Conservation (phyloP, 2,329 filamentous ascomycete genomes). For the Juglanconis sp. region DNA sequence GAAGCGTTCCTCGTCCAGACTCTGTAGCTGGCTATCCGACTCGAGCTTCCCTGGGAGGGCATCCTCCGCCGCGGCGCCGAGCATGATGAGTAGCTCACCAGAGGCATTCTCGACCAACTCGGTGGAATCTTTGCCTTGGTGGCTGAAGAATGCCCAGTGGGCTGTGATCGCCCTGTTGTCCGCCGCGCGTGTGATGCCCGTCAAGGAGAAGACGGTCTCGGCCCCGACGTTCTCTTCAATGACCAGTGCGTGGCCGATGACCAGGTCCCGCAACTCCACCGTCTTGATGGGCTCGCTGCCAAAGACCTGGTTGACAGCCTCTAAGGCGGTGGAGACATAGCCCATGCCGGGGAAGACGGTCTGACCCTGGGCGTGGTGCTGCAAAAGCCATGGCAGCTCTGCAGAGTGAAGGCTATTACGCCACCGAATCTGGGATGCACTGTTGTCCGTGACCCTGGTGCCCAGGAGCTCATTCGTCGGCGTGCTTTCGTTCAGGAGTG, state of each 20-base stretch:
- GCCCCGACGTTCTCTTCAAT: background rate
- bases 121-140: too few species aligned
- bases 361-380: slow-evolving; percentile 32
- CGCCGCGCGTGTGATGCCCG: too few species aligned
- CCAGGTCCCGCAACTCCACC: slow-evolving; percentile 20
- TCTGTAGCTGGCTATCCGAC: too few species aligned
- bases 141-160: too few species aligned
- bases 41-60: too few species aligned
- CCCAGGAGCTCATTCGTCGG: slow-evolving; percentile 12
- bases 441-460: background rate
- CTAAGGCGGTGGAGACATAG: slow-evolving; percentile 21
- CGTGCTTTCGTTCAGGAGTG: background rate
- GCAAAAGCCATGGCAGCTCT: slow-evolving; percentile 35
- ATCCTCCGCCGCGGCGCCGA: too few species aligned
- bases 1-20: too few species aligned
- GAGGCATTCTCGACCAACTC: too few species aligned
- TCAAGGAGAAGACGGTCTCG: too few species aligned
- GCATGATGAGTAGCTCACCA: too few species aligned
- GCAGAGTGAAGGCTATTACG: slow-evolving; percentile 21
- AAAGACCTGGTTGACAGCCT: slow-evolving; percentile 15
- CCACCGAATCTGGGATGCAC: slow-evolving; percentile 21
- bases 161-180: too few species aligned
- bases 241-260: slow-evolving; percentile 14
- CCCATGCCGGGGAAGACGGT: slow-evolving; percentile 35
- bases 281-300: background rate